Conservation (phyloP, 495 filamentous ascomycete species). For the Cudoniella acicularis region DNA sequence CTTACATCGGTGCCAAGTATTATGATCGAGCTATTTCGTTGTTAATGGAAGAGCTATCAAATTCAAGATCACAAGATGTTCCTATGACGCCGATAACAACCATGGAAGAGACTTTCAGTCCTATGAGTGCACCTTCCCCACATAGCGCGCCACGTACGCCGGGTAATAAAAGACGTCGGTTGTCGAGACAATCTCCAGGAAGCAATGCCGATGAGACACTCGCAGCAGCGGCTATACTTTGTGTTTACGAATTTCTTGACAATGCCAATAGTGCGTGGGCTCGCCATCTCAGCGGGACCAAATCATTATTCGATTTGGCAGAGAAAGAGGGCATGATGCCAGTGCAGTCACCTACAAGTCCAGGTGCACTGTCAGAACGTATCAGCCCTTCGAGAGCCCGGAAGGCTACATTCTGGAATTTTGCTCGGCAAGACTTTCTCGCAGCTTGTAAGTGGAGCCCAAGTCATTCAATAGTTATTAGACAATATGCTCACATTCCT, state of each 20-base stretch:
- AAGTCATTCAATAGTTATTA: neutral
- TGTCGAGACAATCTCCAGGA: slow-evolving; percentile 26
- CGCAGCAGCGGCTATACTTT: slow-evolving; percentile 60
- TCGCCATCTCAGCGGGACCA: slow-evolving; percentile 61
- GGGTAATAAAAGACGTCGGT: slow-evolving; percentile 13
- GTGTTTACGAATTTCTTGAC: slow-evolving; percentile 62
- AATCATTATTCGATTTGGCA: slow-evolving; percentile 58
- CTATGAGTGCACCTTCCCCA: slow-evolving; percentile 5
- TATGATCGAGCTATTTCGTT: slow-evolving; percentile 63
- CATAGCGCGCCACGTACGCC: slow-evolving; percentile 6
- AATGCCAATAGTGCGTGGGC: slow-evolving; percentile 58
- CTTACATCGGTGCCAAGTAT: slow-evolving; percentile 55
- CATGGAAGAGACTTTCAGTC: slow-evolving; percentile 16
- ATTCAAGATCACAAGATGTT: slow-evolving; percentile 12
- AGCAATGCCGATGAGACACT: slow-evolving; percentile 55
- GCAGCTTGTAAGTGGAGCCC: slow-evolving; percentile 50
- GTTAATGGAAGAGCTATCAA: slow-evolving; percentile 53
- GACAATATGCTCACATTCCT: neutral
- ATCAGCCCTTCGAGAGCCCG: slow-evolving; percentile 49
- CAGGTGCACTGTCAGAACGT: slow-evolving; percentile 18
- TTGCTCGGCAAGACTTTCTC: slow-evolving; percentile 62
- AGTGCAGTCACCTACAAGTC: slow-evolving; percentile 22
- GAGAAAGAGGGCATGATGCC: slow-evolving; percentile 60
- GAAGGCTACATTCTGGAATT: slow-evolving; percentile 62
- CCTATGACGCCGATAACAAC: slow-evolving; percentile 19